Conservation (phyloP, 495 filamentous ascomycete genomes). For the Podospora fimiseda region DNA sequence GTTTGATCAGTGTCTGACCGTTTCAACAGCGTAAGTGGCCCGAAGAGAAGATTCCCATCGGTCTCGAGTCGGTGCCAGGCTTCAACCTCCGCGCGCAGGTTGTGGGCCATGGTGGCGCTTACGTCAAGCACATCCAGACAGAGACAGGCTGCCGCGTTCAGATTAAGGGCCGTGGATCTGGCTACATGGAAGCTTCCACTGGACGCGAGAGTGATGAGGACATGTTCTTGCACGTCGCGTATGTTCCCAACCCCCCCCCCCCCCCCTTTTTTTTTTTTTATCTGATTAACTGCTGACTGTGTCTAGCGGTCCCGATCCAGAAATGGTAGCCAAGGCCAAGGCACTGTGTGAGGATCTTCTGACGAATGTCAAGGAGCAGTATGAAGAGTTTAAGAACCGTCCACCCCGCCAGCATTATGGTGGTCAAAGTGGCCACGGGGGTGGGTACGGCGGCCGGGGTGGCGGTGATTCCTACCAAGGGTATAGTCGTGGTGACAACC, state of each 20-base stretch:
- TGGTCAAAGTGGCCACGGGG: slow-evolving; percentile 29
- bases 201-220: slow-evolving; percentile 84
- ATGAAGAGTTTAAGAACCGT: slow-evolving; percentile 82
- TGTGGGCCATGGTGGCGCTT: slow-evolving; percentile 84
- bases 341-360: slow-evolving; percentile 84
- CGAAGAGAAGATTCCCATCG: slow-evolving; percentile 85
- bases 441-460: slow-evolving; percentile 29
- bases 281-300: slow-evolving; percentile 29
- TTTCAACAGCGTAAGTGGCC: slow-evolving; percentile 89
- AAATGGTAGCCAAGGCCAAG: slow-evolving; percentile 79
- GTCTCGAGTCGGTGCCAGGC: slow-evolving; percentile 84
- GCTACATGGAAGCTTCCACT: slow-evolving; percentile 81
- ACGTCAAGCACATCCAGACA: slow-evolving; percentile 96
- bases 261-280: neutral
- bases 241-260: slow-evolving; percentile 29
- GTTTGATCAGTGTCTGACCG: slow-evolving; percentile 27
- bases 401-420: slow-evolving; percentile 50
- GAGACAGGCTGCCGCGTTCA: slow-evolving; percentile 92
- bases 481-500: slow-evolving; percentile 32
- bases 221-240: slow-evolving; percentile 96
- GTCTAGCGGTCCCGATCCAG: slow-evolving; percentile 73
- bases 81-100: slow-evolving; percentile 96
- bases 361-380: slow-evolving; percentile 73
- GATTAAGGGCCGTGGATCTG: slow-evolving; percentile 95
- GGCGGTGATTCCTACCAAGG: slow-evolving; percentile 38